Conservation (phyloP, 176 grass and related monocot species). For the Triticum dicoccoides region DNA sequence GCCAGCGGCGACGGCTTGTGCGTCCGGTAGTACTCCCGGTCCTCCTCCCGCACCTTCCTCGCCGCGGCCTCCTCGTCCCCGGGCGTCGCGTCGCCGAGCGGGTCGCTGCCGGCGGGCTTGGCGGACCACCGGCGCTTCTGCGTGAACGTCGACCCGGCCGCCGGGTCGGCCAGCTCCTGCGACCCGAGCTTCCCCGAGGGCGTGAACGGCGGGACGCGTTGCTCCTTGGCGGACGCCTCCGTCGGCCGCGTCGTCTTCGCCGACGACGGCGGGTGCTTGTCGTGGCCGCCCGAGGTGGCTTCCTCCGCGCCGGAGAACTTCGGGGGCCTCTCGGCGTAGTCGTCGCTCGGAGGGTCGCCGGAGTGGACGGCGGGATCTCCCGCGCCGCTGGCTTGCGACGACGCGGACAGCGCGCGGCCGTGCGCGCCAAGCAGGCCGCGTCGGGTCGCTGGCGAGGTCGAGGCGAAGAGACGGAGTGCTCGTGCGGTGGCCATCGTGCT, state of each 20-base stretch:
- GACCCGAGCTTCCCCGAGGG: constrained; percentile 48
- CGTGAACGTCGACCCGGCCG: constrained; percentile 33
- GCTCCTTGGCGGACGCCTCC: not conserved
- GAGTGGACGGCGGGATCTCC: constrained; percentile 39
- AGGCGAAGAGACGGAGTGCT: constrained; percentile 3
- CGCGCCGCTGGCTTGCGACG: constrained; percentile 26
- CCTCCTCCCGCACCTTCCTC: constrained; percentile 39
- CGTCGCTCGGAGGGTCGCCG: constrained; percentile 41
- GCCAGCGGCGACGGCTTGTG: constrained; percentile 81
- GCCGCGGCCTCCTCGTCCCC: not conserved
- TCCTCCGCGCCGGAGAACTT: constrained; percentile 45
- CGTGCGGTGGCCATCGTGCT: constrained; percentile 20
- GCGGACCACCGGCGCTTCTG: constrained; percentile 47
- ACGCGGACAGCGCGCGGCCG: not conserved
- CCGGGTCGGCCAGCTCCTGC: constrained; percentile 27
- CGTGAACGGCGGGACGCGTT: constrained; percentile 54
- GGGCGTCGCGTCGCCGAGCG: constrained; percentile 31
- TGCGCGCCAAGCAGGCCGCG: not conserved
- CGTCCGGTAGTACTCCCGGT: constrained; percentile 62
- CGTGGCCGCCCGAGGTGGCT: not conserved
- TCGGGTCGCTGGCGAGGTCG: not conserved
- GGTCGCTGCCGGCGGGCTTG: not conserved
- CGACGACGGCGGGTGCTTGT: not conserved
- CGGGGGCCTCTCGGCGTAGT: constrained; percentile 30
- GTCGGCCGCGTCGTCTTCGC: not conserved